A percentile compares a stretch with the other conserved stretches of the same genome.
Evolutionary conservation across 129 eudicot genomes (phyloP).

Genomic region (Chrysanthemum makinoi): DNA sequence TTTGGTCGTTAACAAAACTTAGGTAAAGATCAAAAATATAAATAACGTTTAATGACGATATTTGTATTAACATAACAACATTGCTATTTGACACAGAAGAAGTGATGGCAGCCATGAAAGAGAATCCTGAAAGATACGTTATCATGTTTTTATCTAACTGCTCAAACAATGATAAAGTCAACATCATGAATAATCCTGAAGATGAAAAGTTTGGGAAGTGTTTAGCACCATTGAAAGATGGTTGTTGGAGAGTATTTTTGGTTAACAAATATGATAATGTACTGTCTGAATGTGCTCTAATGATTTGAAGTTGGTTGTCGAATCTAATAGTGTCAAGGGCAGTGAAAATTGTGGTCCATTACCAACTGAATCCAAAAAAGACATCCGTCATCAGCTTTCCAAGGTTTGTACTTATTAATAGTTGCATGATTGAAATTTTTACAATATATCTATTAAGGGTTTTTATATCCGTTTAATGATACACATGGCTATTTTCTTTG

Average conservation of each 20-base stretch:
- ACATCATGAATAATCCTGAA: constrained; percentile 23
- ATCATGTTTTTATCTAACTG: constrained; percentile 31
- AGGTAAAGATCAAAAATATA: no score
- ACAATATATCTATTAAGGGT: not conserved
- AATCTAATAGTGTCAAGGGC: no score
- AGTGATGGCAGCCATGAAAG: constrained; percentile 37
- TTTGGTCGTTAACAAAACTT: no score
- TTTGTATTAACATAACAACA: no score
- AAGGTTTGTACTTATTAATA: constrained; percentile 44
- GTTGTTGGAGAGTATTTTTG: no score
- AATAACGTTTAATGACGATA: no score
- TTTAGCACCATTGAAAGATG: constrained; percentile 21
- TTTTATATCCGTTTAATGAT: not conserved
- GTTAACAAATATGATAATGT: no score
- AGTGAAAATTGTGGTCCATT: constrained; percentile 6
- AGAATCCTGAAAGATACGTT: constrained; percentile 25
- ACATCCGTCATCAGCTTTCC: constrained; percentile 27
- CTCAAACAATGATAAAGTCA: constrained; percentile 32
- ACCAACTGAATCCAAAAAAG: constrained; percentile 30
- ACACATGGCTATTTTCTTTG: not conserved
- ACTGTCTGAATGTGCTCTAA: no score
- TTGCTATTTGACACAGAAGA: constrained; percentile 13
- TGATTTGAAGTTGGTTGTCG: no score
- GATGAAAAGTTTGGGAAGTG: constrained; percentile 28
- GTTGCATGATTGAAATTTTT: constrained; percentile 7